phyloP scores from a whole-genome alignment of 2,329 filamentous ascomycete genomes.

The Xylariaceae sp. region DNA sequence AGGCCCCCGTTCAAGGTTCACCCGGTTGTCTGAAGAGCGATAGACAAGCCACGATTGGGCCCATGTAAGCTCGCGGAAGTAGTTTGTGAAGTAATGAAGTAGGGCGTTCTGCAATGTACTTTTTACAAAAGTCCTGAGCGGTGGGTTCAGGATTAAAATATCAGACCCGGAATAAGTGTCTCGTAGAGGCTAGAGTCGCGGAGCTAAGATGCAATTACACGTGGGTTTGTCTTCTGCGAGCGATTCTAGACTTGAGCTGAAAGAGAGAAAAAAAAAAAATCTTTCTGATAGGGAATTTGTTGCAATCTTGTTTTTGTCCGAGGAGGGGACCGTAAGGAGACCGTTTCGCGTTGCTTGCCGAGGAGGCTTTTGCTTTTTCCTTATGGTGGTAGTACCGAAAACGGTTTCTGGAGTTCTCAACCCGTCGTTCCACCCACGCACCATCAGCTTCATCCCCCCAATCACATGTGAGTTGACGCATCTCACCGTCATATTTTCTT shows the following conservation, averaged over 20 bases:
- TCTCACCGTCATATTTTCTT: too few species aligned
- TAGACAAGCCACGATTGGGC: background rate
- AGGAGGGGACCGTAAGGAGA: too few species aligned
- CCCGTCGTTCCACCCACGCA: background rate
- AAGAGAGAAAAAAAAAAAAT: background rate
- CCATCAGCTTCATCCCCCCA: background rate
- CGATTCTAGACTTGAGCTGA: background rate
- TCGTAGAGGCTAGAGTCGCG: constrained; percentile 6
- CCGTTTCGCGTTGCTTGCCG: background rate
- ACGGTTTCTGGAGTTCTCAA: background rate
- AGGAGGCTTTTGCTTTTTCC: background rate
- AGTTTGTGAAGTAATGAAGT: background rate
- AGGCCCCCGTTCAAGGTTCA: background rate
- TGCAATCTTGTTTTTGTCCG: background rate
- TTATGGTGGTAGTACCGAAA: background rate
- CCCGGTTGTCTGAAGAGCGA: background rate
- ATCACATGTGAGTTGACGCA: too few species aligned
- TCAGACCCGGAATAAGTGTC: constrained; percentile 1
- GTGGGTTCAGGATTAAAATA: background rate
- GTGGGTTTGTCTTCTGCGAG: background rate
- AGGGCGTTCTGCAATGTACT: background rate
- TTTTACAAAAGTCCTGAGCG: background rate
- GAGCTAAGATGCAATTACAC: constrained; percentile 7
- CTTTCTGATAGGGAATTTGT: background rate
- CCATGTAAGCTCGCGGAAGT: background rate